phyloP scores from a whole-genome alignment of 139 green algal genomes.

The Astrephomene gubernaculifera region DNA sequence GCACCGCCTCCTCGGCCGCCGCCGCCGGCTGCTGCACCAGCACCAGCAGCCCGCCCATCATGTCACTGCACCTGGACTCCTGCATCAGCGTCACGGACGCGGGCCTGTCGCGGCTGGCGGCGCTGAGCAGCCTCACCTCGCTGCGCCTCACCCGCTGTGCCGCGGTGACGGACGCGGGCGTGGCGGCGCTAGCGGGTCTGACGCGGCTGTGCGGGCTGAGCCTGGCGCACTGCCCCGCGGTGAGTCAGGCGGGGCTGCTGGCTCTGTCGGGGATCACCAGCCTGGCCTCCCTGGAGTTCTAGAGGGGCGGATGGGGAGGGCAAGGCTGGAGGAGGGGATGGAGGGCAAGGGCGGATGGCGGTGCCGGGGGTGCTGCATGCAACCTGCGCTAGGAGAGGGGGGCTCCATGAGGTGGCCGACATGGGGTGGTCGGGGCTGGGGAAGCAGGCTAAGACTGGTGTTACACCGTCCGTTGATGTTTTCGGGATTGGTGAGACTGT shows the following conservation, averaged over 20 bases:
- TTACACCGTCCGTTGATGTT: no score
- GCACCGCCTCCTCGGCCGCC: no score
- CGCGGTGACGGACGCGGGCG: slow-evolving; percentile 57
- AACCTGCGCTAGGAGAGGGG: no score
- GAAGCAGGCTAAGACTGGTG: no score
- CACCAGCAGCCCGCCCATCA: slow-evolving; percentile 27
- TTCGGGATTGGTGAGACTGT: no score
- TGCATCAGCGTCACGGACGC: slow-evolving; percentile 63
- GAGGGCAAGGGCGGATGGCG: no score
- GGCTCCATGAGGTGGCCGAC: no score
- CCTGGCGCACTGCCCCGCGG: slow-evolving; percentile 61
- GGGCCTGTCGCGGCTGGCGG: slow-evolving; percentile 40
- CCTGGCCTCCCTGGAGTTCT: slow-evolving; percentile 64
- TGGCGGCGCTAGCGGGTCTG: slow-evolving; percentile 51
- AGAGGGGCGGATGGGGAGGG: no score
- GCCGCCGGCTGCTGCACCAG: not conserved
- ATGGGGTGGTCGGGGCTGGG: no score
- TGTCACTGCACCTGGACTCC: slow-evolving; percentile 68
- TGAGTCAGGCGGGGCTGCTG: slow-evolving; percentile 57
- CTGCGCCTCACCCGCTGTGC: slow-evolving; percentile 59
- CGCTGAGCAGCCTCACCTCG: slow-evolving; percentile 54
- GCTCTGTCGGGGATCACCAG: slow-evolving; percentile 59
- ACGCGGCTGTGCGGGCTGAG: slow-evolving; percentile 63
- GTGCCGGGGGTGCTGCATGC: no score
- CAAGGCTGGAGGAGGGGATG: no score